A percentile compares a stretch with the other conserved stretches of the same genome.
Evolutionary conservation across 2,329 filamentous ascomycete species (phyloP).

Genomic region (Trichothecium sympodiale): DNA sequence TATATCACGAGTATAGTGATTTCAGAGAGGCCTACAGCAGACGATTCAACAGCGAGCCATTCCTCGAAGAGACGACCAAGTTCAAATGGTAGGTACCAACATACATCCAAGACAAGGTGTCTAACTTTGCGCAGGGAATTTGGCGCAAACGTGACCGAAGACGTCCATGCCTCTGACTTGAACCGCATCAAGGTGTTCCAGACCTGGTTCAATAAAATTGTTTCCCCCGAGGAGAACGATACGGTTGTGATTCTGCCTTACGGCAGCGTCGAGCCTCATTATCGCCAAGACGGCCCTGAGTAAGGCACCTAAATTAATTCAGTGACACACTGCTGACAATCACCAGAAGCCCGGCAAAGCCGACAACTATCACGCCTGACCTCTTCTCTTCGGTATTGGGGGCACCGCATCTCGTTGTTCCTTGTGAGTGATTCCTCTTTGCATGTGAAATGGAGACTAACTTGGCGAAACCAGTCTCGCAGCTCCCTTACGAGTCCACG

Average conservation of each 20-base stretch:
- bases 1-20: conserved; percentile 16
- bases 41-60: conserved; percentile 13
- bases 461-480: conserved; percentile 12
- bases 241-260: conserved; percentile 18
- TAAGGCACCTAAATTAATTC: no score
- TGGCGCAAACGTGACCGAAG: conserved; percentile 13
- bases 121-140: conserved; percentile 10
- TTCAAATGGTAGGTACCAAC: conserved; percentile 16
- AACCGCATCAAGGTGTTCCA: conserved; percentile 16
- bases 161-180: conserved; percentile 11
- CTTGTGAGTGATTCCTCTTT: conserved; percentile 17
- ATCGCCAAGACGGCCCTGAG: background rate
- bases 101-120: no score
- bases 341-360: no score
- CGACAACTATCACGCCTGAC: conserved; percentile 13
- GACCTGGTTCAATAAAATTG: conserved; percentile 18
- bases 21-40: conserved; percentile 16
- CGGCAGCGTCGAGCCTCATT: conserved; percentile 4
- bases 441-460: background rate
- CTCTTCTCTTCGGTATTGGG: conserved; percentile 18
- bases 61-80: conserved; percentile 16
- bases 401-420: conserved; percentile 19
- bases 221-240: conserved; percentile 12
- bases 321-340: background rate
- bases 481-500: conserved; percentile 18